phyloP scores from a whole-genome alignment of 1,284 basidiomycete genomes.

The Termitomyces sp. region DNA sequence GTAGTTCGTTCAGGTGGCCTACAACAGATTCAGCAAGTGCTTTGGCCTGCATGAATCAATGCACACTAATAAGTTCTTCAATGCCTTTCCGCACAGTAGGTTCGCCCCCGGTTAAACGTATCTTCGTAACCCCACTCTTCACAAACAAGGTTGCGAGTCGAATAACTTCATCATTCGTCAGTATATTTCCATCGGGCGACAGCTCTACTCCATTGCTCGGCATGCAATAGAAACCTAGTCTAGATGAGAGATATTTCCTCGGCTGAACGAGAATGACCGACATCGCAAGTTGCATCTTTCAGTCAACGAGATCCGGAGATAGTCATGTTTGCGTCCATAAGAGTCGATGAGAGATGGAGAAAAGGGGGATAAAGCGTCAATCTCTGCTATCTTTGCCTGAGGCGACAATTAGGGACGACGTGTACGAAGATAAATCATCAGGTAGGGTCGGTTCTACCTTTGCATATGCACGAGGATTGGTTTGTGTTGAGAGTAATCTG shows the following conservation, averaged over 20 bases:
- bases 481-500: conserved; percentile 9
- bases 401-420: not conserved
- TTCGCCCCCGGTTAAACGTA: conserved; percentile 84
- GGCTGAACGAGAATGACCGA: conserved; percentile 29
- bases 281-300: conserved; percentile 87
- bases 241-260: conserved; percentile 5
- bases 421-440: not conserved
- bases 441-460: conserved; percentile 11
- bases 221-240: conserved; percentile 85
- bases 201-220: conserved; percentile 76
- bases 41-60: not conserved
- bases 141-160: conserved; percentile 78
- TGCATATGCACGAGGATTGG: conserved; percentile 12
- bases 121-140: conserved; percentile 78
- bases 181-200: conserved; percentile 63
- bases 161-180: conserved; percentile 74
- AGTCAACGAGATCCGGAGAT: conserved; percentile 81
- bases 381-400: conserved; percentile 48
- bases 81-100: conserved; percentile 83
- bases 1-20: conserved; percentile 57
- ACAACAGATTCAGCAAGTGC: not conserved
- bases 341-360: conserved; percentile 60
- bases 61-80: conserved; percentile 63
- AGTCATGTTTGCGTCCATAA: conserved; percentile 70
- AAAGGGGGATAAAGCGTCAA: conserved; percentile 45